A percentile compares a stretch with the other conserved stretches of the same genome.
Conservation (phyloP, 495 filamentous ascomycete genomes). For the Parathielavia appendiculata region DNA sequence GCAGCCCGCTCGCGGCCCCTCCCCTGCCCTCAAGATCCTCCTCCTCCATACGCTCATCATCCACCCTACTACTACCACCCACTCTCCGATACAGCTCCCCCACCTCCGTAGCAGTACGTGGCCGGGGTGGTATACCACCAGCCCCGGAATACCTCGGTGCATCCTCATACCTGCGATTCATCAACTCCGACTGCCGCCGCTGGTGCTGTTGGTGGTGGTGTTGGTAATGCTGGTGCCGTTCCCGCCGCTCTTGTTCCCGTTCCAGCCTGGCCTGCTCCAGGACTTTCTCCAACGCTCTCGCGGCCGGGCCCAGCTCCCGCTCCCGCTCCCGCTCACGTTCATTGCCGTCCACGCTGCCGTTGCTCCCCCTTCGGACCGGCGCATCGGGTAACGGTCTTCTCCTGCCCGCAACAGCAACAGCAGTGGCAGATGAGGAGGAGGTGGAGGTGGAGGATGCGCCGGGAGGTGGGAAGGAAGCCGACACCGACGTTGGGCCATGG, state of each 20-base stretch:
- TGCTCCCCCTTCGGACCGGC: slow-evolving; percentile 5
- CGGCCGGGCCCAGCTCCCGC: not conserved
- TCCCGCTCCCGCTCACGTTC: not conserved
- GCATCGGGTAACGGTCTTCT: slow-evolving; percentile 2
- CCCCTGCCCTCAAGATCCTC: slow-evolving; percentile 13
- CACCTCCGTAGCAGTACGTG: not conserved
- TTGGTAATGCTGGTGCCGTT: not conserved
- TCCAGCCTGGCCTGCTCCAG: not conserved
- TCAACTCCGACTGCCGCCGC: not conserved
- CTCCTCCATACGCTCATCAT: not conserved
- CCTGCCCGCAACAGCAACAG: not conserved
- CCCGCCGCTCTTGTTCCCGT: not conserved
- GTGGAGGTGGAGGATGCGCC: not conserved
- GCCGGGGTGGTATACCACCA: not conserved
- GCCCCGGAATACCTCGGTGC: not conserved
- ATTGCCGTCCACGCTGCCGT: not conserved
- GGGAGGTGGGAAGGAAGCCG: not conserved
- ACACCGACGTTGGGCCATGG: not conserved
- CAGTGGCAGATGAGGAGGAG: not conserved
- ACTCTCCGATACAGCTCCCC: not conserved
- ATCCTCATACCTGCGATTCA: not conserved
- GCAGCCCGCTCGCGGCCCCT: slow-evolving; percentile 32
- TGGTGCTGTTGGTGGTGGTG: not conserved
- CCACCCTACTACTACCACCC: not conserved
- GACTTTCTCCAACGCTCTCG: not conserved